phyloP scores from a whole-genome alignment of 2,329 filamentous ascomycete species.

The Talaromyces marneffei region DNA sequence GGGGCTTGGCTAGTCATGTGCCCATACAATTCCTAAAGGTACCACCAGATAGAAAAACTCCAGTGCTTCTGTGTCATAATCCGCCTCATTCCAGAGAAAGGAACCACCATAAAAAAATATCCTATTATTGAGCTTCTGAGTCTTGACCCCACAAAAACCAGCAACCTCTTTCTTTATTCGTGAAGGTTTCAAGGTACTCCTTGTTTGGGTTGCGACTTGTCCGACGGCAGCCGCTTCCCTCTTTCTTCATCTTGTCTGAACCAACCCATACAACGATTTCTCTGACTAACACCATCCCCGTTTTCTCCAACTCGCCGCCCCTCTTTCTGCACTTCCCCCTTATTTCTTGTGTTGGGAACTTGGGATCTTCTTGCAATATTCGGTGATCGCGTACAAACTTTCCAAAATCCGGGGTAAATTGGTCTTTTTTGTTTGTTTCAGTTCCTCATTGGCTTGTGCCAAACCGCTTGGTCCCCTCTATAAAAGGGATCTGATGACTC shows the following conservation, averaged over 20 bases:
- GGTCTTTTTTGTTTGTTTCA: neutral
- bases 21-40: neutral
- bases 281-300: slow-evolving; percentile 18
- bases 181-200: neutral
- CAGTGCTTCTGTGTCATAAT: neutral
- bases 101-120: too few species aligned
- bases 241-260: neutral
- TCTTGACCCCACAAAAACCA: neutral
- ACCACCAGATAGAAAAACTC: neutral
- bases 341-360: neutral
- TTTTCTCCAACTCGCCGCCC: neutral
- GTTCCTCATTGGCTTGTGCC: neutral
- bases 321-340: slow-evolving; percentile 2
- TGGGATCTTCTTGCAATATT: neutral
- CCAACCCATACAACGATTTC: slow-evolving; percentile 13
- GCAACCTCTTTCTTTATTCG: neutral
- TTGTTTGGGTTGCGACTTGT: neutral
- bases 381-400: neutral
- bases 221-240: slow-evolving; percentile 9
- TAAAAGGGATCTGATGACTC: neutral
- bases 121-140: neutral
- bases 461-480: neutral
- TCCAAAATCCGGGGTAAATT: slow-evolving; percentile 5
- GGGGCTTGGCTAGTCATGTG: slow-evolving; percentile 1
- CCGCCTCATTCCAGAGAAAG: neutral